These are phyloP conservation scores for Sugiyamaella mastotermitis DNA, from an alignment of 805 yeast genomes.

Conservation along the genomic window DNA sequence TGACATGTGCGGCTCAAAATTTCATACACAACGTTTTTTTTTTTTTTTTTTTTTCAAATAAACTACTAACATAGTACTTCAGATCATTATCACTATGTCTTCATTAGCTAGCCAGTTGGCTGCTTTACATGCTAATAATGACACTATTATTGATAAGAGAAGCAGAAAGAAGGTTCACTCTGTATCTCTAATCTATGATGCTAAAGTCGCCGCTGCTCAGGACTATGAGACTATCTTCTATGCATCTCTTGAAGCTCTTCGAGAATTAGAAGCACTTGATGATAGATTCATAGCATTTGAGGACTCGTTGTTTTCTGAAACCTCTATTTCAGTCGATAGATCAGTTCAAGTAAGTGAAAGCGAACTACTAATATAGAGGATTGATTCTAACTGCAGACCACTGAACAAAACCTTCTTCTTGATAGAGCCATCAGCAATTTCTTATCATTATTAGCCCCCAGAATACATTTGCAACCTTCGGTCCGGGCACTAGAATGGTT, in stretches of 20 bases:
- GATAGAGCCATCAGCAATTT: conserved; percentile 72
- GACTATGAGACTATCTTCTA: conserved; percentile 79
- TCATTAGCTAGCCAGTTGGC: conserved; percentile 81
- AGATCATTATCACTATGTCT: too few species aligned
- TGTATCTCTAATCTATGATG: conserved; percentile 78
- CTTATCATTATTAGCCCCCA: conserved; percentile 66
- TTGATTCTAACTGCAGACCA: conserved; percentile 29
- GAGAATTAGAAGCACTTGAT: conserved; percentile 66
- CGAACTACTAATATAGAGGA: too few species aligned
- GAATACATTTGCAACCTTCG: conserved; percentile 69
- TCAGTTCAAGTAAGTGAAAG: conserved; percentile 55
- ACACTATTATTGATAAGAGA: conserved; percentile 77
- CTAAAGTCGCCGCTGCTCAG: conserved; percentile 88
- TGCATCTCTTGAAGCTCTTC: conserved; percentile 68
- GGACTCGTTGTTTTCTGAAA: conserved; percentile 71
- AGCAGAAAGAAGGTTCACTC: conserved; percentile 81
- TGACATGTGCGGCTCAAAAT: too few species aligned
- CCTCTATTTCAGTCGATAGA: conserved; percentile 76
- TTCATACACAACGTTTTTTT: too few species aligned
- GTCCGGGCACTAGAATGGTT: conserved; percentile 90
- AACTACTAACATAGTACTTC: too few species aligned
- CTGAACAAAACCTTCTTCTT: conserved; percentile 69
- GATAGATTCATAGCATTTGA: conserved; percentile 67
- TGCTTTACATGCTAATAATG: conserved; percentile 44
- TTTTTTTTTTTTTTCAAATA: too few species aligned